Conservation (phyloP, 108 stramenopile species). For the Skeletonema grethae region DNA sequence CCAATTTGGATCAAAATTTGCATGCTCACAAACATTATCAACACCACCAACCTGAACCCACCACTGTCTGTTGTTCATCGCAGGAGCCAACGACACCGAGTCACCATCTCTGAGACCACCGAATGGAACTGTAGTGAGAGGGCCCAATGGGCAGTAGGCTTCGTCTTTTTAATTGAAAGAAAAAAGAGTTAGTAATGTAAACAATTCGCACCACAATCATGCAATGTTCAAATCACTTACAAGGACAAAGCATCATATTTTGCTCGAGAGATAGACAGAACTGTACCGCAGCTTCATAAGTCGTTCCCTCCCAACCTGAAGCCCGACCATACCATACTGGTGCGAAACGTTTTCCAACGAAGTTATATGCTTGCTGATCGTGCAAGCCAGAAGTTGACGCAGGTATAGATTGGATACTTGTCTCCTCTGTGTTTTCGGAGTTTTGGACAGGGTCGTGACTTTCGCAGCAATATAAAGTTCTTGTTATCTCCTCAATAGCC, state of each 20-base stretch:
- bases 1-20: background rate
- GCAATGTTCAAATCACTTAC: slow-evolving; percentile 13
- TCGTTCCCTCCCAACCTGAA: slow-evolving; percentile 13
- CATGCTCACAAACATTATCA: background rate
- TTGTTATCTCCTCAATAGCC: background rate
- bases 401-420: background rate
- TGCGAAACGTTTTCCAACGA: background rate
- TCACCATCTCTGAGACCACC: background rate
- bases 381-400: background rate
- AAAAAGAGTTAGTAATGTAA: no score
- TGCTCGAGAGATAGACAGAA: slow-evolving; percentile 15
- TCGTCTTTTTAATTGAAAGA: background rate
- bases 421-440: background rate
- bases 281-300: slow-evolving; percentile 10
- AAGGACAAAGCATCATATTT: slow-evolving; percentile 13
- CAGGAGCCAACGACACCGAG: slow-evolving; percentile 5
- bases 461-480: background rate
- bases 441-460: background rate
- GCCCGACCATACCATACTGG: slow-evolving; percentile 25
- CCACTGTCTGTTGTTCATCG: slow-evolving; percentile 28
- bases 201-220: slow-evolving; percentile 15
- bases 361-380: background rate
- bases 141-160: background rate
- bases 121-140: background rate
- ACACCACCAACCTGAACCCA: slow-evolving; percentile 42